Conservation (phyloP, 2,329 filamentous ascomycete genomes). For the Ophiostoma ulmi region DNA sequence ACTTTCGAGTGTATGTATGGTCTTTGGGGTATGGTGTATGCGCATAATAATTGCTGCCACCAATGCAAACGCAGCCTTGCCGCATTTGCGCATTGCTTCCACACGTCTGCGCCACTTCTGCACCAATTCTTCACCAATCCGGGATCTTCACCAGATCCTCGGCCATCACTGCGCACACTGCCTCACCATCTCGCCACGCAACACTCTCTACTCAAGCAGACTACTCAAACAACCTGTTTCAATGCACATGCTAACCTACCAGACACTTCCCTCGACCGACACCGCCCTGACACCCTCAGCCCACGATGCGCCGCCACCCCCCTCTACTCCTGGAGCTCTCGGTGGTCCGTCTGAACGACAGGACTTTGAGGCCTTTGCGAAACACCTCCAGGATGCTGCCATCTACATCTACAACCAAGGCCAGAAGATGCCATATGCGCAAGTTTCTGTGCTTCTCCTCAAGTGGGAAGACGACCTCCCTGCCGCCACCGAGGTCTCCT, state of each 20-base stretch:
- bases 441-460: conserved; percentile 56
- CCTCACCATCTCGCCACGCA: neutral
- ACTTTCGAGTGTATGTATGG: neutral
- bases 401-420: conserved; percentile 62
- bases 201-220: neutral
- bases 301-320: conserved; percentile 22
- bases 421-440: conserved; percentile 52
- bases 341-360: conserved; percentile 40
- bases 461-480: conserved; percentile 58
- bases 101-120: neutral
- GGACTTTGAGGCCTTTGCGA: conserved; percentile 62
- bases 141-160: neutral
- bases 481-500: conserved; percentile 49
- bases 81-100: neutral
- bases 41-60: neutral
- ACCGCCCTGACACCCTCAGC: conserved; percentile 17
- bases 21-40: neutral
- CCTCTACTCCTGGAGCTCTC: conserved; percentile 26
- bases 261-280: neutral
- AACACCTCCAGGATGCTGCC: conserved; percentile 63
- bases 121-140: neutral
- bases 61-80: neutral
- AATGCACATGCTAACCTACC: neutral
- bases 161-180: neutral
- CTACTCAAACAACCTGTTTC: too few relatives aligned